phyloP scores from a whole-genome alignment of 2,329 filamentous ascomycete species.

The Magnaporthiopsis rhizophila region DNA sequence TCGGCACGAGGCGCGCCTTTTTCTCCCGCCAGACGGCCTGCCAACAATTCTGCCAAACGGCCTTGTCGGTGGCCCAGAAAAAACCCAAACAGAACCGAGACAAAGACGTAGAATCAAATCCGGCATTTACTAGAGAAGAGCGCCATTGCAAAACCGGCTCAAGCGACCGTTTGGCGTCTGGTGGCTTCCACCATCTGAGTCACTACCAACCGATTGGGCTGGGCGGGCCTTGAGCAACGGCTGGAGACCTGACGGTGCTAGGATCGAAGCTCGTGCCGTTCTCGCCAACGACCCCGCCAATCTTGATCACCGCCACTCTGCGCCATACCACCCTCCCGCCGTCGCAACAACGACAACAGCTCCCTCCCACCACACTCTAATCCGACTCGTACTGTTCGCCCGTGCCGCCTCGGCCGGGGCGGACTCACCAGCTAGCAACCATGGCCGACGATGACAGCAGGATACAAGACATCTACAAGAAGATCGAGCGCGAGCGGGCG shows the following conservation, averaged over 20 bases:
- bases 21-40: not conserved
- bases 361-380: not conserved
- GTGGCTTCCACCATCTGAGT: not conserved
- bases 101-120: not conserved
- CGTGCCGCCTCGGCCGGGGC: not conserved
- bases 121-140: not conserved
- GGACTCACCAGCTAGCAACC: conserved; percentile 24
- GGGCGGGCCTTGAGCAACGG: not conserved
- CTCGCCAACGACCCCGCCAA: not conserved
- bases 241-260: not conserved
- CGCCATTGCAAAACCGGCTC: not conserved
- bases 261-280: not conserved
- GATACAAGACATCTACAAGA: conserved; percentile 77
- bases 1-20: not conserved
- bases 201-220: not conserved
- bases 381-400: not conserved
- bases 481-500: conserved; percentile 96
- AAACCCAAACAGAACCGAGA: not conserved
- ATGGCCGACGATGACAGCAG: conserved; percentile 55
- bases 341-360: not conserved
- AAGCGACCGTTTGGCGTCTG: not conserved
- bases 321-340: not conserved
- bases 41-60: not conserved
- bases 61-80: not conserved
- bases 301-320: not conserved